Evolutionary conservation across 225 moss, liverwort and hornwort species (phyloP).

Genomic region (Neckera pumila): DNA sequence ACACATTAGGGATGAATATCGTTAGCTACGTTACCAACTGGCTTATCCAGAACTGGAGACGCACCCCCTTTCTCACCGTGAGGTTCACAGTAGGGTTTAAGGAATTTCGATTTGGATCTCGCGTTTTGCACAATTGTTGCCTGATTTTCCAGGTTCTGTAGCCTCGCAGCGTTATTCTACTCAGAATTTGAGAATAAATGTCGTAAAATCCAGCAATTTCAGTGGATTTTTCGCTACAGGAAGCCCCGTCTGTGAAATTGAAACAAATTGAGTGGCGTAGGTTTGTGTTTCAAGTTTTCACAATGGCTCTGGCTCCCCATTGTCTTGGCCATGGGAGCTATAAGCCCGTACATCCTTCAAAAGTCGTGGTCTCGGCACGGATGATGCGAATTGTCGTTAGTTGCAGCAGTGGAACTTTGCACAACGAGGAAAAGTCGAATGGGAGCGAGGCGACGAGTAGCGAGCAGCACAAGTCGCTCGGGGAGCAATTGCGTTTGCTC

Average conservation of each 20-base stretch:
- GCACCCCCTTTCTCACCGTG: neutral
- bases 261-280: neutral
- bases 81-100: constrained; percentile 31
- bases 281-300: neutral
- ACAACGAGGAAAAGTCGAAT: constrained; percentile 13
- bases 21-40: neutral
- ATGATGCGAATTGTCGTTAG: constrained; percentile 4
- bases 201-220: neutral
- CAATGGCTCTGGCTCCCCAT: constrained; percentile 39
- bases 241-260: neutral
- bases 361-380: neutral
- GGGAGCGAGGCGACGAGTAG: neutral
- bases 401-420: constrained; percentile 26
- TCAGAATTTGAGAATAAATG: neutral
- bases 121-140: neutral
- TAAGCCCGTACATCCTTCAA: neutral
- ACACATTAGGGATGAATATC: neutral
- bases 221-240: neutral
- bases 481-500: constrained; percentile 42
- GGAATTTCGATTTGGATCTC: neutral
- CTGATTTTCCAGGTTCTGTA: neutral
- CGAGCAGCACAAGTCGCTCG: constrained; percentile 23
- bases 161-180: neutral
- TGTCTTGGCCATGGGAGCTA: constrained; percentile 25
- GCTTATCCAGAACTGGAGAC: constrained; percentile 34